These are phyloP conservation scores for Chlamydomonas reinhardtii DNA, from an alignment of 163 green algal genomes.

Conservation along the genomic window DNA sequence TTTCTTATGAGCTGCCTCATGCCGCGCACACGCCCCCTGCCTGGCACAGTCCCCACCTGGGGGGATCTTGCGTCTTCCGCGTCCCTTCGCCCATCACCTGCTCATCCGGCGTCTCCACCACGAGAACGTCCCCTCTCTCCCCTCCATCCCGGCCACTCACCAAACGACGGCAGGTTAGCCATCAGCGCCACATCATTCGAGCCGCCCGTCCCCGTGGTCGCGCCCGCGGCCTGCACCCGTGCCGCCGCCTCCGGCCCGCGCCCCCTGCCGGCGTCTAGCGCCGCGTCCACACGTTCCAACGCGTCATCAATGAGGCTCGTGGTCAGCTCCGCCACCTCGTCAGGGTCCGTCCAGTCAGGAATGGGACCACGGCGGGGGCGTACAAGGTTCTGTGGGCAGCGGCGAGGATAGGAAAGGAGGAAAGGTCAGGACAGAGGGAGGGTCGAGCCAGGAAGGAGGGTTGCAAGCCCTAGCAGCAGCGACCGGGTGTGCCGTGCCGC, in stretches of 20 bases:
- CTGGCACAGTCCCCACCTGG: too few species aligned
- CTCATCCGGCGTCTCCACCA: too few species aligned
- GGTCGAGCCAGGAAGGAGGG: too few species aligned
- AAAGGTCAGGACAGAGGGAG: background rate
- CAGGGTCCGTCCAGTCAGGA: constrained; percentile 31
- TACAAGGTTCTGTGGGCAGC: background rate
- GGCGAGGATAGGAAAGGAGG: background rate
- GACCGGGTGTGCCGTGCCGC: too few species aligned
- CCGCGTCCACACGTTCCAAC: constrained; percentile 61
- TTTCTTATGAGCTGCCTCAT: too few species aligned
- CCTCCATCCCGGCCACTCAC: background rate
- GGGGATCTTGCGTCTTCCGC: background rate
- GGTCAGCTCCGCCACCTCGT: constrained; percentile 56
- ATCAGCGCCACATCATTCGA: constrained; percentile 6
- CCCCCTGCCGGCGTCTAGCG: constrained; percentile 52
- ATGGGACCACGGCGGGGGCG: background rate
- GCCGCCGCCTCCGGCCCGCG: background rate
- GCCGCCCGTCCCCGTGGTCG: background rate
- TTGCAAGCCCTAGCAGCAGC: background rate
- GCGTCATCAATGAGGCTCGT: constrained; percentile 56
- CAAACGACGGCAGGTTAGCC: constrained; percentile 25
- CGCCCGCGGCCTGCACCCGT: background rate
- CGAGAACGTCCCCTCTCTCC: background rate
- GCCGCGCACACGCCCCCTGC: too few species aligned
- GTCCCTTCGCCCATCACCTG: too few species aligned